These are phyloP conservation scores for Isochrysis galbana DNA, from an alignment of 78 protist species.

Conservation along the genomic window DNA sequence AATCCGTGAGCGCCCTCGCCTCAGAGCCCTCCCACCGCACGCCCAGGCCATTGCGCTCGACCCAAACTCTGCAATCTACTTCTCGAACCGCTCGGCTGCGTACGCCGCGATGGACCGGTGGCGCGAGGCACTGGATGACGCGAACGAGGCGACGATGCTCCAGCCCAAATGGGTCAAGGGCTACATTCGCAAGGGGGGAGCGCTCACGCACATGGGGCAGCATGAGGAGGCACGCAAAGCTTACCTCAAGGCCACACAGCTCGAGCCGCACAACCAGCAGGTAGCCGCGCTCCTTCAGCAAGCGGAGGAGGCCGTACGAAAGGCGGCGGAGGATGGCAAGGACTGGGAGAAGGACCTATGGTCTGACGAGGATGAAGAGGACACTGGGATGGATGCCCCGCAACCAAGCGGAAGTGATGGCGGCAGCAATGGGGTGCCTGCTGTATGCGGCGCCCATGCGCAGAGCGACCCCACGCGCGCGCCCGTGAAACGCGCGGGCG, in stretches of 20 bases:
- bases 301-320: not conserved
- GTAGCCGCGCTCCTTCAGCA: not conserved
- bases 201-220: not conserved
- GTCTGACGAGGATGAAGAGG: not conserved
- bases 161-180: not conserved
- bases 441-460: not conserved
- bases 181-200: not conserved
- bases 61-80: not conserved
- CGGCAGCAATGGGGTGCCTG: not conserved
- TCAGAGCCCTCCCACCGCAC: no score
- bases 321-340: not conserved
- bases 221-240: not conserved
- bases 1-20: no score
- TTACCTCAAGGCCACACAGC: not conserved
- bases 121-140: not conserved
- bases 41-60: not conserved
- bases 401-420: not conserved
- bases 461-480: not conserved
- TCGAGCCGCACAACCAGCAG: not conserved
- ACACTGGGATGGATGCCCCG: not conserved
- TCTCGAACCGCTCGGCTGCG: constrained; percentile 4
- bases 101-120: not conserved
- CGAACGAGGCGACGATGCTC: not conserved
- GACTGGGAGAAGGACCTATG: not conserved
- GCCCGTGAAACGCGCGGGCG: not conserved